Percentiles rank a stretch among this genome's conserved stretches.
phyloP scores from a whole-genome alignment of 23 red algal genomes.

The Gracilaria vermiculophylla region DNA sequence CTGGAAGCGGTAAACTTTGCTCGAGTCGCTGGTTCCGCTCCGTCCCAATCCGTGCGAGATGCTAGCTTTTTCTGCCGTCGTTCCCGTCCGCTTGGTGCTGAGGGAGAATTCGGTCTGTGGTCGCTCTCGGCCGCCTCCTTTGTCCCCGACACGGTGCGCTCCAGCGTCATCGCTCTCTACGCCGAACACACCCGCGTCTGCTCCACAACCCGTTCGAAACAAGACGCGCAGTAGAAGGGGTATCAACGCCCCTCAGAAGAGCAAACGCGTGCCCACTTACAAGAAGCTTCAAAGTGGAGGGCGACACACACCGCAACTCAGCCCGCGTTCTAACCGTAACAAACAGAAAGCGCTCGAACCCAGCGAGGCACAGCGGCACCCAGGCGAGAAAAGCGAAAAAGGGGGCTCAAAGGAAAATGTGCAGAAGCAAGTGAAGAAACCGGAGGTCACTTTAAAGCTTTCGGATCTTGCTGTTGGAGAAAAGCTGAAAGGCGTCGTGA shows the following conservation, averaged over 20 bases:
- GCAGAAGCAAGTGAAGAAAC: background rate
- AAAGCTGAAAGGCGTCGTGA: constrained; percentile 58
- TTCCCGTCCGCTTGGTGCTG: background rate
- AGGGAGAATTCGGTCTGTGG: background rate
- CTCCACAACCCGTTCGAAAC: background rate
- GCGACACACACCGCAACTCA: background rate
- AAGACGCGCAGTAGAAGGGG: background rate
- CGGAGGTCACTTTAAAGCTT: background rate
- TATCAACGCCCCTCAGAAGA: background rate
- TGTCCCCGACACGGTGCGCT: background rate
- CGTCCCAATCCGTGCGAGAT: background rate
- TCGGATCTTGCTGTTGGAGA: constrained; percentile 57
- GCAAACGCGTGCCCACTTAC: constrained; percentile 28
- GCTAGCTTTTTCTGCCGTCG: background rate
- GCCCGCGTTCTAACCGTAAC: background rate
- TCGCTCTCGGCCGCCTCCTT: background rate
- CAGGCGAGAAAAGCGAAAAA: background rate
- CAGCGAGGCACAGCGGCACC: background rate
- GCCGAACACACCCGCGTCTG: background rate
- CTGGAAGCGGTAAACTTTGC: no score
- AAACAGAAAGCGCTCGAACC: background rate
- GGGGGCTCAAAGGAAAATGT: background rate
- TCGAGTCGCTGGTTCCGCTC: no score
- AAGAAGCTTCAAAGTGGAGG: constrained; percentile 27
- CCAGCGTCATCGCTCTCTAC: background rate